Conservation (phyloP, 2,329 filamentous ascomycete species). For the Catunica adiposa region DNA sequence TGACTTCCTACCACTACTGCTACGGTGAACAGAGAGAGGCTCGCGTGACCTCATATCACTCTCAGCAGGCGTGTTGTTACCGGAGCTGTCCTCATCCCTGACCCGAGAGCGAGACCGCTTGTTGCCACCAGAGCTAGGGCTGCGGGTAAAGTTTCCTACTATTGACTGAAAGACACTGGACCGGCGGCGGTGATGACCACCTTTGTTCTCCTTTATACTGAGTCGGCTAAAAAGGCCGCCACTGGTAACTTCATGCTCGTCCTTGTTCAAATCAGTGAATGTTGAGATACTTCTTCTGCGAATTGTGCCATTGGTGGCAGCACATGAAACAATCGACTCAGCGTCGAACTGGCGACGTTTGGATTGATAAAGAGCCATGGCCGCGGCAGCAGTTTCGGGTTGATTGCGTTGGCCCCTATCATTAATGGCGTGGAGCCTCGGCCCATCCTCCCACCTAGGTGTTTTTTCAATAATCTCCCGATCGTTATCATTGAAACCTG, state of each 20-base stretch:
- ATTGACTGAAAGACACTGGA: constrained; percentile 24
- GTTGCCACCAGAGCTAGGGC: constrained; percentile 26
- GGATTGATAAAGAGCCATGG: constrained; percentile 33
- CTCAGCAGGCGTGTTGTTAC: constrained; percentile 7
- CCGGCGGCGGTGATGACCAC: constrained; percentile 25
- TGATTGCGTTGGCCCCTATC: constrained; percentile 24
- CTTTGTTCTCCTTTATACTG: constrained; percentile 25
- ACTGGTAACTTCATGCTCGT: constrained; percentile 41
- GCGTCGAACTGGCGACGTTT: constrained; percentile 35
- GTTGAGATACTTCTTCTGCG: constrained; percentile 44
- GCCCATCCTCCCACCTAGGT: constrained; percentile 32
- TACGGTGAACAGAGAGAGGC: constrained; percentile 26
- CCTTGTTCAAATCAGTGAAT: constrained; percentile 24
- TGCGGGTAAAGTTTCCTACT: constrained; percentile 30
- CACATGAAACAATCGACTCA: constrained; percentile 42
- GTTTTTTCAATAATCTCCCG: constrained; percentile 29
- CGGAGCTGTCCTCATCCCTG: constrained; percentile 1
- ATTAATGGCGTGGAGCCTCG: constrained; percentile 29
- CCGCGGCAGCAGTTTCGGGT: constrained; percentile 20
- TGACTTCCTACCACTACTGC: constrained; percentile 34
- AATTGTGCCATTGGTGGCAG: constrained; percentile 51
- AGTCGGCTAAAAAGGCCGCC: constrained; percentile 48
- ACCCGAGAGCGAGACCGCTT: constrained; percentile 2
- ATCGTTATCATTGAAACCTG: constrained; percentile 29
- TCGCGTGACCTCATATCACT: constrained; percentile 18